Evolutionary conservation across 1,284 basidiomycete species (phyloP).

Genomic region (Grifola frondosa): DNA sequence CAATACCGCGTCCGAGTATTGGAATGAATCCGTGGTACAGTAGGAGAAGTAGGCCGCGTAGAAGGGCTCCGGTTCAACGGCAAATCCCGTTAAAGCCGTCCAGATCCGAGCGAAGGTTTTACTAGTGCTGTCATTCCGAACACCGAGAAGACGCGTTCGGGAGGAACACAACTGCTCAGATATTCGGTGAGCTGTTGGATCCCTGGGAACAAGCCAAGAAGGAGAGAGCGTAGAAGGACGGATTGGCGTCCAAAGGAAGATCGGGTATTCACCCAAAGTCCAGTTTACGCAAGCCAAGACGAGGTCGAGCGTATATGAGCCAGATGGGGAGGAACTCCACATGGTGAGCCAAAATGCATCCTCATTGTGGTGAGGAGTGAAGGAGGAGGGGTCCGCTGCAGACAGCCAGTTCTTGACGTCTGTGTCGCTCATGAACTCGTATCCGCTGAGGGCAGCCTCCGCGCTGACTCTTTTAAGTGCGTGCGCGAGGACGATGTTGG

Average conservation of each 20-base stretch:
- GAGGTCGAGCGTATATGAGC: constrained; percentile 41
- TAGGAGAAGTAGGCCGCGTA: constrained; percentile 44
- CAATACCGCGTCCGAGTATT: constrained; percentile 19
- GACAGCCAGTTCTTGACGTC: constrained; percentile 32
- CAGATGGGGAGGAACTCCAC: constrained; percentile 39
- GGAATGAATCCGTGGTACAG: constrained; percentile 39
- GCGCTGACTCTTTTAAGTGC: constrained; percentile 44
- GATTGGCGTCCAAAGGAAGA: constrained; percentile 50
- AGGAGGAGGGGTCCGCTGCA: constrained; percentile 19
- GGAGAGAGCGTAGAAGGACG: constrained; percentile 26
- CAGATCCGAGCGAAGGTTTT: constrained; percentile 38
- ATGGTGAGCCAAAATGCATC: constrained; percentile 50
- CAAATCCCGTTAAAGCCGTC: constrained; percentile 37
- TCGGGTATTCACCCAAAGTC: constrained; percentile 46
- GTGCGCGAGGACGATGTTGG: constrained; percentile 53
- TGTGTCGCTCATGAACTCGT: constrained; percentile 36
- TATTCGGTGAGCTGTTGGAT: constrained; percentile 36
- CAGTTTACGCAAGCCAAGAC: constrained; percentile 48
- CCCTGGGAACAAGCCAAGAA: constrained; percentile 38
- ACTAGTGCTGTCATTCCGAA: constrained; percentile 42
- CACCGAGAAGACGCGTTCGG: constrained; percentile 47
- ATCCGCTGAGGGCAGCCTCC: constrained; percentile 38
- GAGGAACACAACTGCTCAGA: constrained; percentile 38
- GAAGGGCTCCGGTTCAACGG: constrained; percentile 38
- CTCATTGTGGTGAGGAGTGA: constrained; percentile 17